These are phyloP conservation scores for Hypoxylon sp. DNA, from an alignment of 2,329 filamentous ascomycete species.

Conservation along the genomic window DNA sequence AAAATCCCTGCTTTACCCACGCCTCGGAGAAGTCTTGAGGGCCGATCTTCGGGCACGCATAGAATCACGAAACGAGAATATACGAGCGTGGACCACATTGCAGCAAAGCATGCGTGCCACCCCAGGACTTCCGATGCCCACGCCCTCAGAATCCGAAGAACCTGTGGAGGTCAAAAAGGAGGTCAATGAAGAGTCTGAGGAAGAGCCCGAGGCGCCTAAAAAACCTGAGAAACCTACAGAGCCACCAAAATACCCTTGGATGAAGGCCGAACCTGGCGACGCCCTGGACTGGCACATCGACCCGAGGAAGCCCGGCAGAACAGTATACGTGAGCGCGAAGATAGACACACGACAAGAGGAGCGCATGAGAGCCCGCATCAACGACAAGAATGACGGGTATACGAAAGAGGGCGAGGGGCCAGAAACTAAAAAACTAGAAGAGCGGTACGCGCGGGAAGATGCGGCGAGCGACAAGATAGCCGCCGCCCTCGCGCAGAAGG, in stretches of 20 bases:
- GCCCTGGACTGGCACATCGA: background rate
- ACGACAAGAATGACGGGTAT: background rate
- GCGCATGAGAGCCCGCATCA: background rate
- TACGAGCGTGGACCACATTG: background rate
- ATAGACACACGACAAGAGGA: conserved; percentile 4
- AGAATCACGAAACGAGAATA: background rate
- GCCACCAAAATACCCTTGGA: background rate
- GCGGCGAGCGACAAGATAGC: background rate
- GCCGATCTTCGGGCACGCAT: too few relatives aligned
- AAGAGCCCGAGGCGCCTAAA: too few relatives aligned
- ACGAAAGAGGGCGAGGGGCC: background rate
- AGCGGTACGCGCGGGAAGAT: conserved; percentile 1
- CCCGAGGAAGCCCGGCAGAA: background rate
- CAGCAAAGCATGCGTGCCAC: background rate
- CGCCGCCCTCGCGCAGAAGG: background rate
- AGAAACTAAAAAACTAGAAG: background rate
- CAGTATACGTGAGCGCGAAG: conserved; percentile 5
- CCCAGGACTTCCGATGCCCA: too few relatives aligned
- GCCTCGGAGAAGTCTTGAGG: background rate
- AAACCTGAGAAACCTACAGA: background rate
- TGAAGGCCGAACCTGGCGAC: background rate
- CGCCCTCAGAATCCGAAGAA: background rate
- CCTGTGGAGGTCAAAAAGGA: background rate
- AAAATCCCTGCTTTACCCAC: background rate
- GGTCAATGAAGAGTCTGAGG: background rate